Percentiles rank a stretch among this genome's conserved stretches.
Evolutionary conservation across 192 early-diverging fungal genomes (phyloP).

Genomic region (Dispira parvispora): DNA sequence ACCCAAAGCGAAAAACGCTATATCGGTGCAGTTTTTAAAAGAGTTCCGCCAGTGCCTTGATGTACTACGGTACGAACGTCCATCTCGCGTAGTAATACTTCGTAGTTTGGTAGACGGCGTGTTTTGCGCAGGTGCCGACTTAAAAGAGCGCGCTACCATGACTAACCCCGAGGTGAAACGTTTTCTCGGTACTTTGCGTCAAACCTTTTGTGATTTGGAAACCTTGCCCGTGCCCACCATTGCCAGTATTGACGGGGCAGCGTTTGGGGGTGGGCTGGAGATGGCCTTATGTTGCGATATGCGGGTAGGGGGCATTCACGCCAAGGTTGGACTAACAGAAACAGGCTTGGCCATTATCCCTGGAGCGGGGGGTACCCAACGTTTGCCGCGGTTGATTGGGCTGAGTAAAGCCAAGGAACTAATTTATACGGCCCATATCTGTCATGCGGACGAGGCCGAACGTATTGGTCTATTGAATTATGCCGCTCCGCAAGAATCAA

Average conservation of each 20-base stretch:
- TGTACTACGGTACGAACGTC: too few relatives aligned
- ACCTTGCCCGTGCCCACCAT: conserved; percentile 84
- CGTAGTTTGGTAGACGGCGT: too few relatives aligned
- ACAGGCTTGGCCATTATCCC: conserved; percentile 91
- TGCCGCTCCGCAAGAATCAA: conserved; percentile 36
- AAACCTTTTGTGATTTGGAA: conserved; percentile 69
- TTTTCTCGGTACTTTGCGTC: conserved; percentile 64
- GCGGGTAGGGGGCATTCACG: conserved; percentile 60
- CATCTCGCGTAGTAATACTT: too few relatives aligned
- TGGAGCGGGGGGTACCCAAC: conserved; percentile 91
- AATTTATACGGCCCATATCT: conserved; percentile 65
- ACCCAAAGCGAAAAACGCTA: too few relatives aligned
- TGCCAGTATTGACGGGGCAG: conserved; percentile 81
- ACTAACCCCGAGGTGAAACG: conserved; percentile 49
- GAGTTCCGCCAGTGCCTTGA: too few relatives aligned
- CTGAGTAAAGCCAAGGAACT: conserved; percentile 78
- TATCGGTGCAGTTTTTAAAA: too few relatives aligned
- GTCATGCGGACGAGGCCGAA: conserved; percentile 45
- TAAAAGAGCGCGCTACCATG: conserved; percentile 37
- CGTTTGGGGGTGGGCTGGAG: conserved; percentile 86
- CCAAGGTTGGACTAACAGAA: conserved; percentile 79
- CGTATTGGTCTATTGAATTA: conserved; percentile 67
- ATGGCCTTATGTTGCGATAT: conserved; percentile 81
- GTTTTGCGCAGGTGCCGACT: too few relatives aligned
- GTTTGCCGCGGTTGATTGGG: conserved; percentile 77